Base-by-base conservation (phyloP, 2,329 filamentous ascomycete genomes). In the Coniella vitis region DNA sequence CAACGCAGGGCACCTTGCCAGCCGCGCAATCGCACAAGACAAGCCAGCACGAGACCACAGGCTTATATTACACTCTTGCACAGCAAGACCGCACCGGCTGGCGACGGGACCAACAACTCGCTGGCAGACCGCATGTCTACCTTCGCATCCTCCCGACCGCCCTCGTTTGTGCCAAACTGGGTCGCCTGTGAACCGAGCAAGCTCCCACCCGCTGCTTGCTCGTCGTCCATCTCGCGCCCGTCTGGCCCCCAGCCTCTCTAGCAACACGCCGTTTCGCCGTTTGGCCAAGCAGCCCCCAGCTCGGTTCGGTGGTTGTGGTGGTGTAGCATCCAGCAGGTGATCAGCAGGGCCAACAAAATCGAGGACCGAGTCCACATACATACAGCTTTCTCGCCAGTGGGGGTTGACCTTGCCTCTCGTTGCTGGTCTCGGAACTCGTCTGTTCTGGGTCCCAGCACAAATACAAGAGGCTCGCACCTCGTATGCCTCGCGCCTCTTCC, bases 401-500 rank as follows among this genome's bases (percentile, higher is more conserved):
- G 25, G 25, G 40, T 55, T 45, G 47, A 54, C 47, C 41, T 56
- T 56, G 56, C 58, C 53, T 56, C 60, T 61, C 10, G 25, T 29
- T 60, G 61, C 69, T 70, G 68, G 68, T 48, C 67, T 69, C 68
- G 65, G 68, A 68, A 69, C 62, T 59, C 45, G 58, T 31, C 19
- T 52, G 59, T 70, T 70, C 67, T 69, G 68, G 65, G 68, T 20
- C 36, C 65, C 65, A 60, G 62, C 59, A 61, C 66, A 66, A 63
- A 66, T 65, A 63, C 62, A 56, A 54, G 56, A 60, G 51, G 62
- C 57, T 19, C 43, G 35, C 43, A 45, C 43, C 62, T 69, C 74
- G 74, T 74, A 81, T 81, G 78, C 76, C 78, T 81, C 78, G 78
- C 65, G 74, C 70, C 63, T 70, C 75, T 60, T 72, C 69, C 65